Base-by-base conservation (phyloP, 495 filamentous ascomycete genomes). In the Amorphotheca resinae region DNA sequence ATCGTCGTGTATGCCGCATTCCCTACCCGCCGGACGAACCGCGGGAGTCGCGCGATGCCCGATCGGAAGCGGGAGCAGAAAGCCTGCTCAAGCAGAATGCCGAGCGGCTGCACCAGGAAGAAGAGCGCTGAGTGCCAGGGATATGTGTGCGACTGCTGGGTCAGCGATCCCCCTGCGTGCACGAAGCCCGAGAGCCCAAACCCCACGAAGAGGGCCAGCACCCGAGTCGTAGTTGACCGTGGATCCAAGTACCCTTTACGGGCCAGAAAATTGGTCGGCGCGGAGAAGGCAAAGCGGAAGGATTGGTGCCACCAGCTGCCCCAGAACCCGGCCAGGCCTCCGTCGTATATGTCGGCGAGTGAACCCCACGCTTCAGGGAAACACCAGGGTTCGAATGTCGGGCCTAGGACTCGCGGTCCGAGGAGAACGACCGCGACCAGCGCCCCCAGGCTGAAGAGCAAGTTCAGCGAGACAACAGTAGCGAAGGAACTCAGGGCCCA, bases 231-330 rank as follows among this genome's bases (percentile, higher is more conserved):
- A 8, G 3, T 30, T 2, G 44, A 9, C 51, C 58, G 40, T 51
- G 55, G 16, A 20, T 28, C 1, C 2, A 54, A 34, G 22, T 64
- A 66, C 1, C 68, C 55, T 3, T 61, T 17, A 0, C 64, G 55
- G 4, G 76, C 42, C 17, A 82, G 47, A 52, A 62, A 79, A 6
- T 59, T 55, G 0, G 67, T 59, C 0, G 79, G 72, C 1, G 71
- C 68, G 4, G 71, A 60, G 55, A 94, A 89, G 0, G 68, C 81
- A 26, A 74, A 68, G 2, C 84, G 77, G 62, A 94, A 91, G 1
- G 79, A 72, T 57, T 94, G 87, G 59, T 94, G 87, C 87, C 87
- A 94, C 79, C 80, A 93, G 12, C 64, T 69, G 32, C 80, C 74
- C 87, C 87, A 95, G 51, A 79, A 74, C 22, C 86, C 86, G 6